Conservation (phyloP, 768 basidiomycete genomes). For the Pleurotus sapidus region DNA sequence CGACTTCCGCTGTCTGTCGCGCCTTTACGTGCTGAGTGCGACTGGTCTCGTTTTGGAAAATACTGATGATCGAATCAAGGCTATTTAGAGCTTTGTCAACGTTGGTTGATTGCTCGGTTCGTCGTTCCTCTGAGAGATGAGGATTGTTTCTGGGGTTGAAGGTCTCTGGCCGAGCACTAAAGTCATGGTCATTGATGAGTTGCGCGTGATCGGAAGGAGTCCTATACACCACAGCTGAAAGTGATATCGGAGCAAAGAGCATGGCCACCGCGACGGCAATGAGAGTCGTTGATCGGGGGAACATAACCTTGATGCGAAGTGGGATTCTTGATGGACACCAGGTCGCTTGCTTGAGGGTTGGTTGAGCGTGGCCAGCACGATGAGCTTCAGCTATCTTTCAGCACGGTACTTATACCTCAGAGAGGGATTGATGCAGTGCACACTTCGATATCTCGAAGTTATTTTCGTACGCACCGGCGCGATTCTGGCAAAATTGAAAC, state of each 20-base stretch:
- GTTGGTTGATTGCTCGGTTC: no score
- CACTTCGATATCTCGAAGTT: no score
- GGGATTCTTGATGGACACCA: background rate
- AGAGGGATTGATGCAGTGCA: no score
- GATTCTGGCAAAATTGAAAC: no score
- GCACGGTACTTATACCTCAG: background rate
- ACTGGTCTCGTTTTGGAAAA: no score
- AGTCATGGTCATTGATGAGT: no score
- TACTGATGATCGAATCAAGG: no score
- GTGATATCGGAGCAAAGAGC: background rate
- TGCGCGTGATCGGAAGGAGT: background rate
- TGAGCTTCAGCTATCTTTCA: background rate
- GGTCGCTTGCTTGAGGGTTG: background rate
- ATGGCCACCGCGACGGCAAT: background rate
- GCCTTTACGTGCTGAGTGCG: background rate
- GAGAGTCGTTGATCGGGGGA: background rate
- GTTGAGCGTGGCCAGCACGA: slow-evolving; percentile 5
- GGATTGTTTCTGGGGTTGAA: background rate
- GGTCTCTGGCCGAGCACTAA: background rate
- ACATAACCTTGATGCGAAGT: background rate
- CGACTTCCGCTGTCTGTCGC: background rate
- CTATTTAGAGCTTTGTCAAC: no score
- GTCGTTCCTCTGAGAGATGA: no score
- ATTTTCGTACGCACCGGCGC: no score
- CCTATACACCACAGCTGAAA: background rate